These are phyloP conservation scores for Pugionium cornutum DNA, from an alignment of 345 rosid genomes.

Conservation along the genomic window DNA sequence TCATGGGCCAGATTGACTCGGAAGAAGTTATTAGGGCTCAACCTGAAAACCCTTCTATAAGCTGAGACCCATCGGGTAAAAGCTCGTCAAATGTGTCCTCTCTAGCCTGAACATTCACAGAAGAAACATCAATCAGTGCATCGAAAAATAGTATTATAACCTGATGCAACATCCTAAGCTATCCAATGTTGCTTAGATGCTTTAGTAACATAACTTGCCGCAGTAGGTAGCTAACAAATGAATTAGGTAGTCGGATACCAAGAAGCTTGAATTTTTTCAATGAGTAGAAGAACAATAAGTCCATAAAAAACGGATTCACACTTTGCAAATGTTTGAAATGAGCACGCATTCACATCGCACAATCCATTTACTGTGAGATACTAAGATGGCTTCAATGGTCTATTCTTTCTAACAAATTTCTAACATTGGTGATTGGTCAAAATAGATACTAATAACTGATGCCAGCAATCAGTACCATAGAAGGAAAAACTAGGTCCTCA, in stretches of 20 bases:
- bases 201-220: background rate
- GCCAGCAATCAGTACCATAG: background rate
- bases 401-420: background rate
- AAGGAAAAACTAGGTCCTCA: background rate
- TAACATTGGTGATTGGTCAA: background rate
- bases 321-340: background rate
- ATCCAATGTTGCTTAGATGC: background rate
- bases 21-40: slow-evolving; percentile 25
- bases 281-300: too few relatives aligned
- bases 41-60: slow-evolving; percentile 76
- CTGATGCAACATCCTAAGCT: slow-evolving; percentile 6
- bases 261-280: too few relatives aligned
- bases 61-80: slow-evolving; percentile 54
- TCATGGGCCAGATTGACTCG: slow-evolving; percentile 20
- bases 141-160: background rate
- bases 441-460: background rate
- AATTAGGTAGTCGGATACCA: background rate
- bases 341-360: background rate
- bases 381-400: background rate
- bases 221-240: background rate
- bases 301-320: background rate
- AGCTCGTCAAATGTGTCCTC: slow-evolving; percentile 59
- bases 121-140: slow-evolving; percentile 19
- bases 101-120: slow-evolving; percentile 55
- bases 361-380: background rate